Evolutionary conservation across 768 basidiomycete genomes (phyloP).

Genomic region (Kwoniella heveanensis): DNA sequence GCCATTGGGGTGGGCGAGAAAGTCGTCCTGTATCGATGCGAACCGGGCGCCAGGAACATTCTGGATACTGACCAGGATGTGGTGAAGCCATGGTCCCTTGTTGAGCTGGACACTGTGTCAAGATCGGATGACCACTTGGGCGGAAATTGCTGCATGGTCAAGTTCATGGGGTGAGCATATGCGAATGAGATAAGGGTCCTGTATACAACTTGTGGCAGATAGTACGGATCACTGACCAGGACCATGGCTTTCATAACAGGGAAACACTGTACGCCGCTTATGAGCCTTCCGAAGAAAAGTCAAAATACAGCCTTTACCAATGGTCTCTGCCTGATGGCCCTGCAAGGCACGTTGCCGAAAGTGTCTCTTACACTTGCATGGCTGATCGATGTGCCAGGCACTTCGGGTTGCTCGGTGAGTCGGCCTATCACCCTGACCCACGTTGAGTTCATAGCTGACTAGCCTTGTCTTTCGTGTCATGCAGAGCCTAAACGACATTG

Average conservation of each 20-base stretch:
- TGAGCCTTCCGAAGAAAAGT: conserved; percentile 20
- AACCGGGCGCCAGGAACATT: conserved; percentile 62
- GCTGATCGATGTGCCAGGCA: conserved; percentile 45
- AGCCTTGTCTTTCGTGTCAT: neutral
- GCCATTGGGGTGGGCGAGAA: conserved; percentile 75
- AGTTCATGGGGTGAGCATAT: conserved; percentile 78
- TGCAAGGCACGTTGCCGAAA: conserved; percentile 52
- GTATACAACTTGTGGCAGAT: too few relatives aligned
- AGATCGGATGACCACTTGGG: conserved; percentile 60
- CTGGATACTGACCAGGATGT: conserved; percentile 64
- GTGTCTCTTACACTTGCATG: conserved; percentile 46
- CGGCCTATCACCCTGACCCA: neutral
- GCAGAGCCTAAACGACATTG: conserved; percentile 52
- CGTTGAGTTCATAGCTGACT: neutral
- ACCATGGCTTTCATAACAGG: conserved; percentile 18
- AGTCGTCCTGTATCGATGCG: conserved; percentile 81
- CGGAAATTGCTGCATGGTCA: conserved; percentile 70
- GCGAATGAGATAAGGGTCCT: too few relatives aligned
- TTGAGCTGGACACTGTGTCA: conserved; percentile 67
- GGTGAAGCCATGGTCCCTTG: conserved; percentile 68
- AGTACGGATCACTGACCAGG: neutral
- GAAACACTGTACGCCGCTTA: conserved; percentile 54
- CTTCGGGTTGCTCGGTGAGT: conserved; percentile 52
- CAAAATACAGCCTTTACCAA: conserved; percentile 47
- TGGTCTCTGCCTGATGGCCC: conserved; percentile 55